These are phyloP conservation scores for Quercus robur DNA, from an alignment of 306 rosid genomes.

Conservation along the genomic window DNA sequence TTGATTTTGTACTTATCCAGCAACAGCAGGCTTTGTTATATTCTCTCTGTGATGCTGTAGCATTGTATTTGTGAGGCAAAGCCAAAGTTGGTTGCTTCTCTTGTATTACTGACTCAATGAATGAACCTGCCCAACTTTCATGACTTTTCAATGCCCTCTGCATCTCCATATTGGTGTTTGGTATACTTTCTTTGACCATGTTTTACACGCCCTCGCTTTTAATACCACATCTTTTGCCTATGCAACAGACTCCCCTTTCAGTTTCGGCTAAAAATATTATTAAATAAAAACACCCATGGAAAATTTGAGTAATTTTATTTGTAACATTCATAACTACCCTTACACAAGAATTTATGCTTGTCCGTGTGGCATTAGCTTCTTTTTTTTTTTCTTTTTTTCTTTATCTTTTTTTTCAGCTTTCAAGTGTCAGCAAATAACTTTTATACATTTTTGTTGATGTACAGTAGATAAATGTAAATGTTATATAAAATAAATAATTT, in stretches of 20 bases:
- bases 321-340: no score
- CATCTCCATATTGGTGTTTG: conserved; percentile 14
- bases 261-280: background rate
- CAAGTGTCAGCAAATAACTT: no score
- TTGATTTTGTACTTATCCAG: conserved; percentile 33
- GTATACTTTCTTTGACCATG: conserved; percentile 26
- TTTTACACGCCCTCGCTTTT: conserved; percentile 12
- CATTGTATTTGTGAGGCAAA: conserved; percentile 35
- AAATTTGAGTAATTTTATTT: no score
- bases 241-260: background rate
- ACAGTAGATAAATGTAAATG: accelerated
- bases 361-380: no score
- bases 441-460: no score
- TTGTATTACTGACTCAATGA: conserved; percentile 21
- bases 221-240: background rate
- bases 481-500: no score
- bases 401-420: no score
- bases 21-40: conserved; percentile 9
- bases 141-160: conserved; percentile 17
- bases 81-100: conserved; percentile 26
- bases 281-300: background rate
- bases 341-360: no score
- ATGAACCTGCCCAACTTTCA: conserved; percentile 16
- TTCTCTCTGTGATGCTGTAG: conserved; percentile 14
- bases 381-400: no score